Evolutionary conservation across 2,329 filamentous ascomycete species (phyloP).

Genomic region (Setomelanomma holmii): DNA sequence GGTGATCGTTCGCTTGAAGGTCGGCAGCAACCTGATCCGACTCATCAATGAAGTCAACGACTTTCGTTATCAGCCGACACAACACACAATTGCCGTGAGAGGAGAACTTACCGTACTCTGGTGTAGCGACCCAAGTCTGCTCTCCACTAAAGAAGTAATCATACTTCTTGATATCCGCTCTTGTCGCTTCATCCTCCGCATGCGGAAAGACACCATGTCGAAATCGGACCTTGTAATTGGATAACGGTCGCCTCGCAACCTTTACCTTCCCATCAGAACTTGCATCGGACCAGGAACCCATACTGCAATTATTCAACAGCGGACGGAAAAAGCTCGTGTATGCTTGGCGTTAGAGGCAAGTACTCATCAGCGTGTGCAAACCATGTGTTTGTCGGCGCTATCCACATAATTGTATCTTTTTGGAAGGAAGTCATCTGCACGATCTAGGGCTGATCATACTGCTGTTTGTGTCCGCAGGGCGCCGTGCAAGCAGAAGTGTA

Average conservation of each 20-base stretch:
- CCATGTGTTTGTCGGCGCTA: neutral
- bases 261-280: conserved; percentile 8
- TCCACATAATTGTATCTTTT: conserved; percentile 1
- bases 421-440: neutral
- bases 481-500: neutral
- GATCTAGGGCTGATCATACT: neutral
- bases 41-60: conserved; percentile 29
- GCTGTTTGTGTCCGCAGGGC: neutral
- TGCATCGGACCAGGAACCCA: conserved; percentile 8
- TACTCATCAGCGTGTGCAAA: neutral
- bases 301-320: neutral
- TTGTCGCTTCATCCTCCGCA: conserved; percentile 18
- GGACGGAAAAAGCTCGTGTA: conserved; percentile 2
- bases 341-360: neutral
- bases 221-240: conserved; percentile 29
- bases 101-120: conserved; percentile 19
- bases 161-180: conserved; percentile 33
- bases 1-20: neutral
- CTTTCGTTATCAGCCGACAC: neutral
- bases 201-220: conserved; percentile 27
- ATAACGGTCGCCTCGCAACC: conserved; percentile 4
- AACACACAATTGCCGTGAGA: neutral
- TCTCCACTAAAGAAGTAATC: conserved; percentile 28
- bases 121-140: conserved; percentile 22
- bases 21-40: conserved; percentile 17